Evolutionary conservation across 225 moss, liverwort and hornwort genomes (phyloP), one percentile per base, ranked within the genome.

Genomic region (Polytrichum commune): DNA sequence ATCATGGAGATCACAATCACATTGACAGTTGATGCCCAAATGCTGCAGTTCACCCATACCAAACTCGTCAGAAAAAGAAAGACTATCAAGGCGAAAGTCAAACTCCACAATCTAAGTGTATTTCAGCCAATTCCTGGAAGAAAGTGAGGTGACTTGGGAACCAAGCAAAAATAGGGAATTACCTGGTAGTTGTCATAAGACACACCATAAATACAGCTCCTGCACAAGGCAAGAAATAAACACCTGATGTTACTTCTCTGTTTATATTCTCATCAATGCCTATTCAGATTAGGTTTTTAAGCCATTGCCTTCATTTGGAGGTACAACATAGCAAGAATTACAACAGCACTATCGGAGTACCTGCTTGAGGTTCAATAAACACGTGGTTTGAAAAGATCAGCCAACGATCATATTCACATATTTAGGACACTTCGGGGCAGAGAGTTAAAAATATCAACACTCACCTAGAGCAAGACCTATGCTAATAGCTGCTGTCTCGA

Each of bases 11-110:
- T 68, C 62, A 91, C 83, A 32, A 91, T 73, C 72, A 88, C 68
- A 27, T 94, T 82, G 55, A 87, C 85, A 63, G 77, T 73, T 16
- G 93, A 87, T 29, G 88, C 86, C 92, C 93, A 92, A 56, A 85
- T 66, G 73, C 96, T 97, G 90, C 62, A 88, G 10, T 1, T 35
- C 69, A 69, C 3, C 28, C 60, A 32, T 9, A 7, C n/a, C 33
- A 22, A 71, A 72, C 20, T 27, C 54, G 26, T 24, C 8, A 63
- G 27, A 63, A 24, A 58, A 23, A 9, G 7, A 6, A 20, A 58
- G 20, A 57, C n/a, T 35, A 58, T 22, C 58, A 58, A 24, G 58
- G 24, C 2, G 22, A 58, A 58, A 22, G 2, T 46, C 46, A 4
- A 58, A 24, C 7, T 24, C 22, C 20, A 58, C 22, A 24, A 1